Evolutionary conservation across 2,329 filamentous ascomycete genomes (phyloP), one percentile per base, ranked within the genome.

Genomic region (Lecanicillium sp.): DNA sequence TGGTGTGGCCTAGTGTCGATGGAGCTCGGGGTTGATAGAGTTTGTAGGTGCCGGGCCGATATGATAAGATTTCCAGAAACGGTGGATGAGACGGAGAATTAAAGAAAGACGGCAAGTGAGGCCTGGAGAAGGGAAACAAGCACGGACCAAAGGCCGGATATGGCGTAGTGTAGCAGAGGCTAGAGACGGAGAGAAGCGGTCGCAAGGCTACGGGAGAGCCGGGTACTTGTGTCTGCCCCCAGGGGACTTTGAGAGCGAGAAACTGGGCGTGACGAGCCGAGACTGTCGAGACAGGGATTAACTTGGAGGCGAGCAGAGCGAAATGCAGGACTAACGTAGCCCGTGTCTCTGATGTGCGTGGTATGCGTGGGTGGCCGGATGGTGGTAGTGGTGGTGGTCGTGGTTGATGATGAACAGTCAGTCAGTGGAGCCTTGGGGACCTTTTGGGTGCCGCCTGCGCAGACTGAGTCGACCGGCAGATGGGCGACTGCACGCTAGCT

Each of bases 1-100:
- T 15, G 7, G 26, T 29, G 7, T 56, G 58, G 54, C 42, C 36
- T 56, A 58, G 55, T 54, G 54, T 51, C 43, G 53, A 54, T 55
- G 53, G 48, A 48, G 49, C 52, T 50, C 44, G n/a, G n/a, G n/a
- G n/a, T n/a, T n/a, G 36, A 38, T 33, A 53, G 30, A 27, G 42
- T 41, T 43, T 53, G 40, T 46, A 44, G 40, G 35, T 17, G 47
- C 39, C 44, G 50, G 41, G 35, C 27, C 44, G 39, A 21, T 41
- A 41, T 35, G 41, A 36, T n/a, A n/a, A 32, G 35, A 44, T 27
- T 33, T 36, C 15, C 23, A 7, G 32, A 36, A 30, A 20, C 21
- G 29, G 36, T 24, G 35, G 33, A 40, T 42, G 35, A 49, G 27
- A 40, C 33, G 48, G 41, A 40, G 41, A 49, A 29, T 45, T 41